These are phyloP conservation scores for Croton setiger DNA, from an alignment of 441 rosid species.

Conservation along the genomic window DNA sequence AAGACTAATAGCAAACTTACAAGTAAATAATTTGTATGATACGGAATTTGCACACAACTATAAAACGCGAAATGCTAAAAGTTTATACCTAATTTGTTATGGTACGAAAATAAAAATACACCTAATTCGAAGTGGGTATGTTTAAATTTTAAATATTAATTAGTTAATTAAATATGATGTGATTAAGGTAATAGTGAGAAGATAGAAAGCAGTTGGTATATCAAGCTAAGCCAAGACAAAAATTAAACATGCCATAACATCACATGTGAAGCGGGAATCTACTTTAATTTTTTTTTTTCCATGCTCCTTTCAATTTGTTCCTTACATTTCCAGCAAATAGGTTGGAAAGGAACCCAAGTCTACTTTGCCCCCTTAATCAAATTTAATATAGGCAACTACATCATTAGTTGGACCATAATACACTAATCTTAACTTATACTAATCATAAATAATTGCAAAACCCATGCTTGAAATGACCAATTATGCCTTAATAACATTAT, in stretches of 20 bases:
- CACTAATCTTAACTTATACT: slow-evolving; percentile 9
- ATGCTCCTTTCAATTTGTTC: slow-evolving; percentile 21
- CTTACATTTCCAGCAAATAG: slow-evolving; percentile 40
- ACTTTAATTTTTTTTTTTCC: slow-evolving; percentile 17
- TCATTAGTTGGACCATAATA: slow-evolving; percentile 31
- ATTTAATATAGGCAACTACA: slow-evolving; percentile 20
- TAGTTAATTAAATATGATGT: background rate
- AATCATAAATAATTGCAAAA: slow-evolving; percentile 1
- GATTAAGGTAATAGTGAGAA: slow-evolving; percentile 2
- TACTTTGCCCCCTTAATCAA: slow-evolving; percentile 21
- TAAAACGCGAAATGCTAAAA: no score
- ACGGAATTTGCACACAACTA: no score
- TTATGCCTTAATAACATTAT: slow-evolving; percentile 17
- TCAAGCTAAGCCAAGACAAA: slow-evolving; percentile 26
- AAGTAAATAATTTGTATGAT: background rate
- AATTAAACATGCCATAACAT: slow-evolving; percentile 30
- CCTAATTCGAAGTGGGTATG: background rate
- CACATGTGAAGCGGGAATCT: slow-evolving; percentile 60
- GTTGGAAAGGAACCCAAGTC: slow-evolving; percentile 34
- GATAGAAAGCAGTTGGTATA: slow-evolving; percentile 7
- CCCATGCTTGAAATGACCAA: slow-evolving; percentile 23
- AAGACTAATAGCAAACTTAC: background rate
- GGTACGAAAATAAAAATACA: no score
- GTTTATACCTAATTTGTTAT: background rate
- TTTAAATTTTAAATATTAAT: background rate